These are phyloP conservation scores for Trichopus zeylanicus DNA, from an alignment of 116 monocot genomes.

Conservation along the genomic window DNA sequence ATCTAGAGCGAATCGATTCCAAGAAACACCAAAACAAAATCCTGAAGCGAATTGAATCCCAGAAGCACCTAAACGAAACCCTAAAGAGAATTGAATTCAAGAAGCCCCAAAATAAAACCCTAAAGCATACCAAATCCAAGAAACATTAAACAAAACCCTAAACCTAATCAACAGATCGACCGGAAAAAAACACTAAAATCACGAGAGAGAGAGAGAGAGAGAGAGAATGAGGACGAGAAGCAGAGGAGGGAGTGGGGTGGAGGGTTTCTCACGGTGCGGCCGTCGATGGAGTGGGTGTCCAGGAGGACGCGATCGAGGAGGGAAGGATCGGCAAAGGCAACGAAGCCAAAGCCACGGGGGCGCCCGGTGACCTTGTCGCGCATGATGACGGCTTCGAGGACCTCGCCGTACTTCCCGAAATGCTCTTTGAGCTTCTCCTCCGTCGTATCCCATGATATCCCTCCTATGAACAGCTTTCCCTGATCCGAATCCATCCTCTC, in stretches of 20 bases:
- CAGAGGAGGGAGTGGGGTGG: too few relatives aligned
- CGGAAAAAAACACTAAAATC: too few relatives aligned
- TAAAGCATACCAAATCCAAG: background rate
- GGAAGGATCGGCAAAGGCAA: constrained; percentile 75
- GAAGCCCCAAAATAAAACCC: background rate
- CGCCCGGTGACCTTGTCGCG: constrained; percentile 56
- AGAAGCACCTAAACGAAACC: too few relatives aligned
- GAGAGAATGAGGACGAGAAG: too few relatives aligned
- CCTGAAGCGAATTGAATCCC: too few relatives aligned
- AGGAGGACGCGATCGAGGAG: constrained; percentile 70
- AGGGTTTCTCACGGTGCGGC: constrained; percentile 72
- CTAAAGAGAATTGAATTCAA: too few relatives aligned
- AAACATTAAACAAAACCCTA: background rate
- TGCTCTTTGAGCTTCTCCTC: constrained; percentile 80
- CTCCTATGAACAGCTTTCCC: constrained; percentile 92
- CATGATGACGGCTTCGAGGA: constrained; percentile 71
- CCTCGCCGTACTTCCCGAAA: constrained; percentile 72
- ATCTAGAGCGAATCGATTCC: too few relatives aligned
- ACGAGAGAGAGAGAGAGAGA: too few relatives aligned
- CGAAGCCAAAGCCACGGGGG: constrained; percentile 83
- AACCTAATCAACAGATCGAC: too few relatives aligned
- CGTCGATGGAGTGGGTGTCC: constrained; percentile 74
- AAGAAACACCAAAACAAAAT: too few relatives aligned
- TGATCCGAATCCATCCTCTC: constrained; percentile 77
- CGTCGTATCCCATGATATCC: constrained; percentile 87